A percentile compares a stretch with the other conserved stretches of the same genome.
Evolutionary conservation across 164 flowering plant species (phyloP).

Genomic region (Umbellularia californica): DNA sequence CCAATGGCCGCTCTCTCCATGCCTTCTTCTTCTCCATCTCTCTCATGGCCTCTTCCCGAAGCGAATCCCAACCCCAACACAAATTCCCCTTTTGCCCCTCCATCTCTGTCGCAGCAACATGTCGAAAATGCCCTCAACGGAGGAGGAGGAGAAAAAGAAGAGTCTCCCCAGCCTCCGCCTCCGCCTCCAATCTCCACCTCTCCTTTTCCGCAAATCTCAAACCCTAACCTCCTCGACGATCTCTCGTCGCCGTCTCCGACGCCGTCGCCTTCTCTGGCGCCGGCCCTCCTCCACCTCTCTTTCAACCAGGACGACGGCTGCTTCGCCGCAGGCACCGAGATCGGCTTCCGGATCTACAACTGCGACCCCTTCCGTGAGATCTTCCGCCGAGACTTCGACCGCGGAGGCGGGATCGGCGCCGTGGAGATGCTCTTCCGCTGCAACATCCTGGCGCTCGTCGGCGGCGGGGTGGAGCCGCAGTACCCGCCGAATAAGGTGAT

Average conservation of each 20-base stretch:
- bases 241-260: background rate
- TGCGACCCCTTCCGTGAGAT: conserved; percentile 56
- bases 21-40: conserved; percentile 24
- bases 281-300: conserved; percentile 40
- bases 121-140: background rate
- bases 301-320: conserved; percentile 76
- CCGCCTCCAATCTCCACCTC: conserved; percentile 5
- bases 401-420: conserved; percentile 17
- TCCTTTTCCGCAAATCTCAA: background rate
- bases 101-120: background rate
- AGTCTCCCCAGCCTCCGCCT: background rate
- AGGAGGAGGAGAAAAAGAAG: background rate
- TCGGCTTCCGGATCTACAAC: conserved; percentile 61
- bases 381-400: conserved; percentile 51
- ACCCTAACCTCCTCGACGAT: too few relatives aligned
- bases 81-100: background rate
- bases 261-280: conserved; percentile 17
- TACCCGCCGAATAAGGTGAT: conserved; percentile 54
- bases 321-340: conserved; percentile 53
- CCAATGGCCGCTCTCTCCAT: conserved; percentile 48
- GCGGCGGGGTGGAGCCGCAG: conserved; percentile 62
- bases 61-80: background rate
- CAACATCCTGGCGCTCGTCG: conserved; percentile 59
- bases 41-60: conserved; percentile 29
- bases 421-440: conserved; percentile 75